Conservation (phyloP, 2,329 filamentous ascomycete species). For the Magnaporthales sp. region DNA sequence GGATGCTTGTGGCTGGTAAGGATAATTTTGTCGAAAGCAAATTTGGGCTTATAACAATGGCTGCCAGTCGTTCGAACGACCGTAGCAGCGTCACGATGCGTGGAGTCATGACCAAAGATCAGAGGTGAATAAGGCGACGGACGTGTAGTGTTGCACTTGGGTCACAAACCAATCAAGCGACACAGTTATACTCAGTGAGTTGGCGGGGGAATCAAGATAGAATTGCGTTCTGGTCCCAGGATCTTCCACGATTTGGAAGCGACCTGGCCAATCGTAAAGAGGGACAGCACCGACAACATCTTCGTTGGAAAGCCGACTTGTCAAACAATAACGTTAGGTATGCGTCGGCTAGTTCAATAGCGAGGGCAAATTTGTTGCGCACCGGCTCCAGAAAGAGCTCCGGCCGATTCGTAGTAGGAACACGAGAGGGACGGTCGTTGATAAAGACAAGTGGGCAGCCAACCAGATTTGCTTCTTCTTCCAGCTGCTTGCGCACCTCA, state of each 20-base stretch:
- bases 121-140: neutral
- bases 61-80: neutral
- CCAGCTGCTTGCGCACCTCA: neutral
- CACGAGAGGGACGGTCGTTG: neutral
- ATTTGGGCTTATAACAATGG: neutral
- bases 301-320: neutral
- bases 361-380: conserved; percentile 2
- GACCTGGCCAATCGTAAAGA: neutral
- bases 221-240: neutral
- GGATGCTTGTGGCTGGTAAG: neutral
- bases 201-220: conserved; percentile 2
- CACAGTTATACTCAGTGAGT: conserved; percentile 1
- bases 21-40: conserved; percentile 1
- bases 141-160: neutral
- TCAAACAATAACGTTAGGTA: neutral
- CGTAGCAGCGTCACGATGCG: neutral
- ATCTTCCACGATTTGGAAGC: conserved; percentile 1
- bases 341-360: conserved; percentile 5
- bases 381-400: neutral
- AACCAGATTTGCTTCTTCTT: neutral
- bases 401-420: neutral
- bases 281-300: neutral
- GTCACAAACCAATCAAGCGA: conserved; percentile 4
- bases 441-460: conserved; percentile 1
- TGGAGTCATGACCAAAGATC: conserved; percentile 1